phyloP scores from a whole-genome alignment of 768 basidiomycete species.

The Trametes maxima region DNA sequence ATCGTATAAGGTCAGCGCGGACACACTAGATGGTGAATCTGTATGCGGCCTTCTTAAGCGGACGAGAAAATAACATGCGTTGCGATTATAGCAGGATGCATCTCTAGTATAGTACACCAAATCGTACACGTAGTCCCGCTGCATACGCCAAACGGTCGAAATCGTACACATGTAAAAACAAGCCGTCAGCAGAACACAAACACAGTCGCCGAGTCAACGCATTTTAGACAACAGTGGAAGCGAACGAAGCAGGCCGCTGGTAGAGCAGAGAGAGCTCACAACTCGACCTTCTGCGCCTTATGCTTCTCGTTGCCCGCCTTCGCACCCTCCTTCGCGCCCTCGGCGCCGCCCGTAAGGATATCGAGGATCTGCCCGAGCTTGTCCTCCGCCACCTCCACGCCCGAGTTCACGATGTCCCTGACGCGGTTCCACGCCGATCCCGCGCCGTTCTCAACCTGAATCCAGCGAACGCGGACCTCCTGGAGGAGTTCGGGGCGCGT shows the following conservation, averaged over 20 bases:
- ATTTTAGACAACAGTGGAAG: background rate
- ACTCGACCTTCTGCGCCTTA: constrained; percentile 20
- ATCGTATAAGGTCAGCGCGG: too few relatives aligned
- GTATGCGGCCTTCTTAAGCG: too few relatives aligned
- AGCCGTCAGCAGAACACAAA: background rate
- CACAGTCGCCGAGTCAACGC: background rate
- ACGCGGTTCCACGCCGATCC: constrained; percentile 63
- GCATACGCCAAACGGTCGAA: background rate
- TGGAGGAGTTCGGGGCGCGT: constrained; percentile 79
- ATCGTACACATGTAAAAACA: background rate
- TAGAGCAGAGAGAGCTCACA: background rate
- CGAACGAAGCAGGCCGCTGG: background rate
- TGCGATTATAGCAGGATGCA: constrained; percentile 1
- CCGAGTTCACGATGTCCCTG: constrained; percentile 63
- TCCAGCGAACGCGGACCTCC: constrained; percentile 79
- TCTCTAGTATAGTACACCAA: background rate
- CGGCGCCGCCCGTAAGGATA: constrained; percentile 44
- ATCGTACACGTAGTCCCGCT: constrained; percentile 7
- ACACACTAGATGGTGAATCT: too few relatives aligned
- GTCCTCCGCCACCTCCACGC: constrained; percentile 77
- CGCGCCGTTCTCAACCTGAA: constrained; percentile 60
- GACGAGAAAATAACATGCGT: background rate
- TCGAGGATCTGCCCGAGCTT: constrained; percentile 52
- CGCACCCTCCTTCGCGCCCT: constrained; percentile 35
- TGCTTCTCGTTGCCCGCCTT: constrained; percentile 33